Conservation (phyloP, 2,329 filamentous ascomycete species). For the Phyllosticta citriasiana region DNA sequence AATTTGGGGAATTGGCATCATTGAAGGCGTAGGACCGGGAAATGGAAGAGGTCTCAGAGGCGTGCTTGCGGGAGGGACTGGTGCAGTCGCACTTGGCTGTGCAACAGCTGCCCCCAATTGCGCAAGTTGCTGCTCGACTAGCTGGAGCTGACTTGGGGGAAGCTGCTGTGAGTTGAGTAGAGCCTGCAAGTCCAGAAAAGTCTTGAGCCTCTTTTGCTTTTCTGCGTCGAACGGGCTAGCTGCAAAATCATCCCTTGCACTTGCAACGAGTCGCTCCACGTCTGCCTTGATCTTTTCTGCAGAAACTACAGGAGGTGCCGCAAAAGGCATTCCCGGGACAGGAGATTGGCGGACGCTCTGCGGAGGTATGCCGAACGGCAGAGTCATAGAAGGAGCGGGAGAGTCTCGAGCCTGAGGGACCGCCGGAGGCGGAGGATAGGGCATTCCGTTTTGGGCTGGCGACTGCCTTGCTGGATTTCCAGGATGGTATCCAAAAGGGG, state of each 20-base stretch:
- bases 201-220: conserved; percentile 70
- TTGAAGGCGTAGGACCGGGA: conserved; percentile 16
- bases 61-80: conserved; percentile 21
- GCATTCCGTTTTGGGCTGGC: conserved; percentile 19
- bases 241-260: conserved; percentile 63
- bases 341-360: conserved; percentile 11
- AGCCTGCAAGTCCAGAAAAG: conserved; percentile 73
- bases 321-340: conserved; percentile 15
- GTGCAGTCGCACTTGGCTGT: conserved; percentile 13
- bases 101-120: conserved; percentile 43
- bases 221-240: conserved; percentile 65
- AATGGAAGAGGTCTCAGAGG: conserved; percentile 19
- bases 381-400: conserved; percentile 21
- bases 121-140: conserved; percentile 77
- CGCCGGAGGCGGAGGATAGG: conserved; percentile 17
- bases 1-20: conserved; percentile 13
- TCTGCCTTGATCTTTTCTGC: conserved; percentile 69
- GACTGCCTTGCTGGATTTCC: conserved; percentile 11
- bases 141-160: conserved; percentile 69
- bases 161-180: conserved; percentile 70
- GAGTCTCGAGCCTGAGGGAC: conserved; percentile 19
- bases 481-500: neutral
- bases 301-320: conserved; percentile 34
- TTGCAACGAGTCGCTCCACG: conserved; percentile 66
- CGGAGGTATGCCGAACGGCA: conserved; percentile 8